Evolutionary conservation across 140 eudicot genomes (phyloP).

Genomic region (Flaveria floridana): DNA sequence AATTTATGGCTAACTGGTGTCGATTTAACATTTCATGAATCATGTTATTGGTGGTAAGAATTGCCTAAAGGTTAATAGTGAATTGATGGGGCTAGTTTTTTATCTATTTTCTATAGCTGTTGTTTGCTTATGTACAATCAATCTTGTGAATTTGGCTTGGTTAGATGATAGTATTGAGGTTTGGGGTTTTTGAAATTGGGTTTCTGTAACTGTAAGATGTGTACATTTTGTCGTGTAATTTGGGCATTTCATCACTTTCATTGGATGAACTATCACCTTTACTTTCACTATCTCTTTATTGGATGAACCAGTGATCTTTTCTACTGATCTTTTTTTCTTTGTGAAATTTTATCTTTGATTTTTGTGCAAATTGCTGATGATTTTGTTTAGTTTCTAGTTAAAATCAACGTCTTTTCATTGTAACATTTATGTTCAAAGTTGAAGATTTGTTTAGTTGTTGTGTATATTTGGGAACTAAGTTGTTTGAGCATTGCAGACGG

Average conservation of each 20-base stretch:
- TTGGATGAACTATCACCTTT: background rate
- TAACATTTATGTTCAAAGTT: background rate
- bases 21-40: background rate
- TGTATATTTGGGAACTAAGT: slow-evolving; percentile 9
- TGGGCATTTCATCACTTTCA: background rate
- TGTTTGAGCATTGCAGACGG: slow-evolving; percentile 44
- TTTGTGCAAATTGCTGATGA: background rate
- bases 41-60: background rate
- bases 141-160: background rate
- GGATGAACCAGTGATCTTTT: background rate
- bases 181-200: background rate
- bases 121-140: background rate
- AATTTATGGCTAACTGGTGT: background rate
- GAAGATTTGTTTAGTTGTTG: background rate
- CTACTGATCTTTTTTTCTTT: background rate
- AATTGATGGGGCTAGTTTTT: background rate
- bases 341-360: background rate
- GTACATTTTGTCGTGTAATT: background rate
- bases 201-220: background rate
- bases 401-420: background rate
- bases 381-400: background rate
- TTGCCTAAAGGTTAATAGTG: background rate
- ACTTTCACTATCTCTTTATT: no score
- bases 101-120: background rate
- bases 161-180: background rate